These are phyloP conservation scores for Blastobotrys elegans DNA, from an alignment of 1,139 yeast genomes.

Conservation along the genomic window DNA sequence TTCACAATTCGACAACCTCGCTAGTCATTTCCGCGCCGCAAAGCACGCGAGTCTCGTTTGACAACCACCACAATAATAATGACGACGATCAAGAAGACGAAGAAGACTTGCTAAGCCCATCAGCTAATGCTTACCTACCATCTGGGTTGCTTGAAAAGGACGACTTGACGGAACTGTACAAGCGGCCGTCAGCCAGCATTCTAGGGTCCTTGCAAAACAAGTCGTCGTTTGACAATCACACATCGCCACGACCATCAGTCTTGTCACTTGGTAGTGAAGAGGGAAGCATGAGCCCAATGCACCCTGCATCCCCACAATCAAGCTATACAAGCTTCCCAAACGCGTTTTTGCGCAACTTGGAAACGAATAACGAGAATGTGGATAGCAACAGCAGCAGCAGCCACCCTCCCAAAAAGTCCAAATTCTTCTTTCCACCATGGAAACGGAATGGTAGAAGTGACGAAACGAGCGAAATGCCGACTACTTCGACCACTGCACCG, in stretches of 20 bases:
- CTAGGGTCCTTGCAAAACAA: constrained; percentile 22
- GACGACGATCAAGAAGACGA: constrained; percentile 10
- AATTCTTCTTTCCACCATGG: neutral
- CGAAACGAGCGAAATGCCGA: neutral
- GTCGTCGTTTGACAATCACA: constrained; percentile 16
- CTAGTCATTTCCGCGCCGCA: neutral
- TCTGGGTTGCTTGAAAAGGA: constrained; percentile 32
- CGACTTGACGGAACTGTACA: constrained; percentile 11
- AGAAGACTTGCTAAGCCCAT: constrained; percentile 25
- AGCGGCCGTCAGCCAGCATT: constrained; percentile 24
- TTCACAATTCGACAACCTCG: neutral
- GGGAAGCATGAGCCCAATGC: constrained; percentile 15
- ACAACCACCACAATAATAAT: neutral
- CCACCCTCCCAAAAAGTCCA: neutral
- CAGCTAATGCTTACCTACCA: constrained; percentile 31
- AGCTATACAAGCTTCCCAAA: constrained; percentile 16
- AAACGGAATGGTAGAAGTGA: neutral
- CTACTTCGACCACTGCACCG: neutral
- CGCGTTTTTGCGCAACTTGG: constrained; percentile 12
- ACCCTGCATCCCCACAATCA: constrained; percentile 22
- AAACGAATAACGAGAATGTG: too few relatives aligned
- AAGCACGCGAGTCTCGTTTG: constrained; percentile 5
- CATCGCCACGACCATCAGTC: constrained; percentile 21
- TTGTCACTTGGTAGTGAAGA: constrained; percentile 11
- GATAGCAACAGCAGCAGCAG: too few relatives aligned